Evolutionary conservation across 2,329 filamentous ascomycete genomes (phyloP).

Genomic region (Plenodomus lindquistii): DNA sequence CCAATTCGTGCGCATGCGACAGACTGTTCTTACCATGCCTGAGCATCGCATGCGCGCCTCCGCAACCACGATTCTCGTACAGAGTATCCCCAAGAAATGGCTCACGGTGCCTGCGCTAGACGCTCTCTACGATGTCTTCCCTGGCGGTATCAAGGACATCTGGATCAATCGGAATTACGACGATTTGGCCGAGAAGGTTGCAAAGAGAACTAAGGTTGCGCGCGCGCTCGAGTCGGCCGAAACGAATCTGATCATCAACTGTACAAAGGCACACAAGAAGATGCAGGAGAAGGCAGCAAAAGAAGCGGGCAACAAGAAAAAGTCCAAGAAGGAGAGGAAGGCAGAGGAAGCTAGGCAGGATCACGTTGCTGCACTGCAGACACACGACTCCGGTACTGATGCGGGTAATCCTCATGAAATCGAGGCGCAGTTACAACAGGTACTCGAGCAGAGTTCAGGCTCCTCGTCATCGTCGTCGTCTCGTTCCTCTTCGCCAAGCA

Average conservation of each 20-base stretch:
- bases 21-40: slow-evolving; percentile 91
- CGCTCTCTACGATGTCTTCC: slow-evolving; percentile 92
- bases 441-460: slow-evolving; percentile 41
- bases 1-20: slow-evolving; percentile 88
- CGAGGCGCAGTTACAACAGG: slow-evolving; percentile 54
- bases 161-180: slow-evolving; percentile 95
- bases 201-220: slow-evolving; percentile 72
- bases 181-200: slow-evolving; percentile 80
- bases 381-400: slow-evolving; percentile 57
- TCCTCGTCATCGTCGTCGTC: slow-evolving; percentile 41
- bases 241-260: slow-evolving; percentile 78
- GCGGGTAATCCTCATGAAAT: slow-evolving; percentile 62
- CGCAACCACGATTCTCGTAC: slow-evolving; percentile 92
- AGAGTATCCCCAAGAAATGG: slow-evolving; percentile 89
- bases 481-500: slow-evolving; percentile 38
- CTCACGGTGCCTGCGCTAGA: slow-evolving; percentile 78
- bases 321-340: slow-evolving; percentile 57
- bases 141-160: slow-evolving; percentile 90
- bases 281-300: slow-evolving; percentile 67
- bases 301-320: slow-evolving; percentile 59
- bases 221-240: slow-evolving; percentile 76
- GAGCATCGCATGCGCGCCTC: slow-evolving; percentile 92
- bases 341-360: slow-evolving; percentile 68
- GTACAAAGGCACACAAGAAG: slow-evolving; percentile 79
- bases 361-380: slow-evolving; percentile 55